A percentile compares a stretch with the other conserved stretches of the same genome.
Conservation (phyloP, 1,284 basidiomycete species). For the Agroathelia rolfsii region DNA sequence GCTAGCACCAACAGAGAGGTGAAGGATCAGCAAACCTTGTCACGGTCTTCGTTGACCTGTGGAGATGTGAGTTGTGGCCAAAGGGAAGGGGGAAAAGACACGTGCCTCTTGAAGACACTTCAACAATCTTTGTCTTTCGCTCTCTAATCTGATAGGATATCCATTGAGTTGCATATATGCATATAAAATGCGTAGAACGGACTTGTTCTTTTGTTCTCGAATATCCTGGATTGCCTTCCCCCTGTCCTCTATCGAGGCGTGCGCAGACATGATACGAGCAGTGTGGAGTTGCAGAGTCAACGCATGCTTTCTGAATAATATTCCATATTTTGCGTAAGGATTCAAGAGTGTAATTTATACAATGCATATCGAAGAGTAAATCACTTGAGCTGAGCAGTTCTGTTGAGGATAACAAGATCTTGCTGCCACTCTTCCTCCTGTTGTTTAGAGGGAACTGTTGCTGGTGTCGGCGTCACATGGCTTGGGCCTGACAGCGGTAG, state of each 20-base stretch:
- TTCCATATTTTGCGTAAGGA: too few species aligned
- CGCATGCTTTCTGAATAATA: slow-evolving; percentile 80
- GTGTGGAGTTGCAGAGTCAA: slow-evolving; percentile 72
- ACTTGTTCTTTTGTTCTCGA: slow-evolving; percentile 75
- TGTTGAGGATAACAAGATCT: too few species aligned
- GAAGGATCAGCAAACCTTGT: slow-evolving; percentile 62
- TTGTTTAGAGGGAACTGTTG: too few species aligned
- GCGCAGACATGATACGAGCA: slow-evolving; percentile 75
- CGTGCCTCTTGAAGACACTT: slow-evolving; percentile 57
- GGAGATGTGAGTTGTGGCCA: too few species aligned
- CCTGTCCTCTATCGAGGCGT: slow-evolving; percentile 66
- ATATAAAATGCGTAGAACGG: slow-evolving; percentile 17
- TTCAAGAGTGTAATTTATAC: too few species aligned
- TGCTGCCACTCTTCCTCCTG: too few species aligned
- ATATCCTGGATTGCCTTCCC: slow-evolving; percentile 67
- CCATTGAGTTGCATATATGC: too few species aligned
- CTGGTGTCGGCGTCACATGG: too few species aligned
- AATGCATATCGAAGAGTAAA: too few species aligned
- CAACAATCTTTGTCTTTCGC: slow-evolving; percentile 55
- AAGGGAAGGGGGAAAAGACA: too few species aligned
- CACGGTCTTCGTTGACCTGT: slow-evolving; percentile 70
- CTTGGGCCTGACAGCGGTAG: too few species aligned
- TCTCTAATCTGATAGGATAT: slow-evolving; percentile 55
- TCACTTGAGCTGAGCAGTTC: too few species aligned
- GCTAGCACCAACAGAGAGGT: slow-evolving; percentile 3